Percentiles rank a stretch among this genome's conserved stretches.
phyloP scores from a whole-genome alignment of 495 filamentous ascomycete genomes.

The Xylaria scruposa region DNA sequence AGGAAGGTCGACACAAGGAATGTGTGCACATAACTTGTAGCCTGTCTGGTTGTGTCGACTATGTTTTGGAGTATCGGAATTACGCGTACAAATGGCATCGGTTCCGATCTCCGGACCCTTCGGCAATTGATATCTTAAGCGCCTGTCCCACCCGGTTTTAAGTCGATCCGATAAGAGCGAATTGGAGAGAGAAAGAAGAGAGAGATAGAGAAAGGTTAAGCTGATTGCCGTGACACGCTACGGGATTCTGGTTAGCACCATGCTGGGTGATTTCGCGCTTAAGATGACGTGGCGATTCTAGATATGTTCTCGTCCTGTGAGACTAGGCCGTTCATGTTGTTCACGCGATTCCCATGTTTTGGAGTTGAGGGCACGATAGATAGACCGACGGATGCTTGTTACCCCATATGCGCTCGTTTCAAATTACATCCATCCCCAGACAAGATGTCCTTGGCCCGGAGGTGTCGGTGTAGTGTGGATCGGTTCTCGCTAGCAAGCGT shows the following conservation, averaged over 20 bases:
- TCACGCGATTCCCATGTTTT: constrained; percentile 5
- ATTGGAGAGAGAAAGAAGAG: neutral
- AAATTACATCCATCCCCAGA: constrained; percentile 12
- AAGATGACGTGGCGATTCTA: neutral
- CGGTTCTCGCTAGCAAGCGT: neutral
- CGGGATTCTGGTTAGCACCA: neutral
- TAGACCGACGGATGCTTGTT: neutral
- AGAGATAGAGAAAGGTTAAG: neutral
- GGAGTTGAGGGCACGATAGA: neutral
- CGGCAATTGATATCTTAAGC: constrained; percentile 11
- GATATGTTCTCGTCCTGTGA: neutral
- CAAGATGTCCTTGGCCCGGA: constrained; percentile 4
- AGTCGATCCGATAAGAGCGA: constrained; percentile 9
- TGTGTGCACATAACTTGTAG: neutral
- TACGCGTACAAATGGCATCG: constrained; percentile 1
- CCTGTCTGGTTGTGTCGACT: constrained; percentile 1
- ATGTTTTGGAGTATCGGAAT: constrained; percentile 7
- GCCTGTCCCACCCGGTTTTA: neutral
- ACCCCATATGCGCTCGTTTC: constrained; percentile 16
- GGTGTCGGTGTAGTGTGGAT: neutral
- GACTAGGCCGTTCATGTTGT: neutral
- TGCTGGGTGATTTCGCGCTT: neutral
- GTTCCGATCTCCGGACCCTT: constrained; percentile 1
- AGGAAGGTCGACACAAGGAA: neutral
- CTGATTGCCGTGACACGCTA: neutral